Base-by-base conservation (phyloP, 257 asterid species). In the Jacaranda mimosifolia region DNA sequence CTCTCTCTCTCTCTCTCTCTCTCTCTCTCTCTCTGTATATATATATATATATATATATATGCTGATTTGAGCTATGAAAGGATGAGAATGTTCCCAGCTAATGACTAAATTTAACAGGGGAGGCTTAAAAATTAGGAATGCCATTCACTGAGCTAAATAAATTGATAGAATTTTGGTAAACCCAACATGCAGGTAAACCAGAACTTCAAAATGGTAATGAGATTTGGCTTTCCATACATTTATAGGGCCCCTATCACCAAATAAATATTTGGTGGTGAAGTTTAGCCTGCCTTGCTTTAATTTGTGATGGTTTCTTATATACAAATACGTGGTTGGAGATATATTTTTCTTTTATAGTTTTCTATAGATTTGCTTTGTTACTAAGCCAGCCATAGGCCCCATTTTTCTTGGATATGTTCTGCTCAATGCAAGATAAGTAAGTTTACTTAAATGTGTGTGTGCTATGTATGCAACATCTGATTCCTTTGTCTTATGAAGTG, bases 401-500 rank as follows among this genome's bases (percentile, higher is more conserved):
- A 76, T 57, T 26, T 48, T 4, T 46, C 11, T 10, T 8, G 17
- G 38, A 26, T 12, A 5, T 39, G 1, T 5, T 14, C 5, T 53
- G 13, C 32, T 60, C 32, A 26, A 26, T 26, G 1, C 32, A 26
- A 26, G 32, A 26, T 26, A 26, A 1, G 32, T 2, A 26, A 26
- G 32, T 26, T 26, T 26, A 26, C 32, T 26, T 26, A 69, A 57
- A 63, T 18, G 57, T 48, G 38, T 35, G 9, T 55, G 14, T 60
- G 55, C 8, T 58, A 56, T 64, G 71, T 73, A 8, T 21, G 8
- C 57, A 42, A 26, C 18, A 0, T 58, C 17, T 45, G 21, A 17
- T 70, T 77, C 9, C 17, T 73, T 65, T 40, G 69, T 67, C 53
- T 59, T 58, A 35, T 72, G 77, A 76, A 26, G 9, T 65, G 74